Conservation (phyloP, 768 basidiomycete species). For the Trametes cingulata region DNA sequence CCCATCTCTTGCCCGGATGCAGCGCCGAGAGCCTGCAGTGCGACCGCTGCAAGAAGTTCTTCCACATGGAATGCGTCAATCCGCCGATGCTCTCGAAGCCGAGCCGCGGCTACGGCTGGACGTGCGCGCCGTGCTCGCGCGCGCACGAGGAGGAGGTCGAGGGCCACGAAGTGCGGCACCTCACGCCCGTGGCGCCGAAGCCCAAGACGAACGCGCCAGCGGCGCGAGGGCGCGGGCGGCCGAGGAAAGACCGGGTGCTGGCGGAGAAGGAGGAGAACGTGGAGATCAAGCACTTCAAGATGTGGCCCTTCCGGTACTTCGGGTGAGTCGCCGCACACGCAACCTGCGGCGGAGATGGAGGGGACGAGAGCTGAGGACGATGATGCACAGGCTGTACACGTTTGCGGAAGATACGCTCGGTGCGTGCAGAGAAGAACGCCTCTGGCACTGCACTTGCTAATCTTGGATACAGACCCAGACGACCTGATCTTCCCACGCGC, state of each 20-base stretch:
- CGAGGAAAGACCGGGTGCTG: conserved; percentile 70
- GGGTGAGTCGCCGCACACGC: conserved; percentile 61
- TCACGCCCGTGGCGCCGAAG: conserved; percentile 57
- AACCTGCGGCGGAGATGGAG: conserved; percentile 9
- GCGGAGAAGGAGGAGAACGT: conserved; percentile 78
- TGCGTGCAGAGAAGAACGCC: conserved; percentile 35
- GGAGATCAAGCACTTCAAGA: conserved; percentile 81
- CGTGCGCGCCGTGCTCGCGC: conserved; percentile 89
- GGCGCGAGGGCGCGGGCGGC: conserved; percentile 70
- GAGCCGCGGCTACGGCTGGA: conserved; percentile 96
- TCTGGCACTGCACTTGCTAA: conserved; percentile 22
- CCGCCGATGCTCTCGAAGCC: conserved; percentile 91
- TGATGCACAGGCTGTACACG: conserved; percentile 71
- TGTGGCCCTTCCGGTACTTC: conserved; percentile 97
- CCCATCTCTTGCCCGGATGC: conserved; percentile 23
- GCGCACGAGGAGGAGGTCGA: conserved; percentile 86
- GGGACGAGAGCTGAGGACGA: conserved; percentile 17
- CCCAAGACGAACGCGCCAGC: conserved; percentile 75
- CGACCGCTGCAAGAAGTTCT: conserved; percentile 89
- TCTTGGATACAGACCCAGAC: conserved; percentile 73
- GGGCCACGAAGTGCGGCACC: conserved; percentile 62
- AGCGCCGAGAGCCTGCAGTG: conserved; percentile 87
- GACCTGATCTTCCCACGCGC: conserved; percentile 96
- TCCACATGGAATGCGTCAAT: conserved; percentile 93
- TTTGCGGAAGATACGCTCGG: conserved; percentile 90